These are phyloP conservation scores for Cinchona pubescens DNA, from an alignment of 257 asterid genomes.

Conservation along the genomic window DNA sequence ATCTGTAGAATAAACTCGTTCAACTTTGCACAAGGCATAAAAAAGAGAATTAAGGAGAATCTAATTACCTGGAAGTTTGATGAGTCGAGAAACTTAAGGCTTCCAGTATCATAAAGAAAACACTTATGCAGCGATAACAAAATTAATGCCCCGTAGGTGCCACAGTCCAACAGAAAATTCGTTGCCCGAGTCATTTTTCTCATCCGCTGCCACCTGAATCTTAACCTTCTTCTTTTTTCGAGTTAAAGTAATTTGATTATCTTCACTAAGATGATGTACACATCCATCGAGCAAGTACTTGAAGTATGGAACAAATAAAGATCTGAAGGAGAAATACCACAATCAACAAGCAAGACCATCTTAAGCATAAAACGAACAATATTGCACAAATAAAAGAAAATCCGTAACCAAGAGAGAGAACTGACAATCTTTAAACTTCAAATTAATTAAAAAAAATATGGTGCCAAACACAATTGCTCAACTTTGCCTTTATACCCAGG, in stretches of 20 bases:
- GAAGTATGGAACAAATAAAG: constrained; percentile 83
- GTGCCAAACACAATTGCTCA: neutral
- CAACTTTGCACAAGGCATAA: neutral
- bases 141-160: constrained; percentile 72
- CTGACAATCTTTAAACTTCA: neutral
- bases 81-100: constrained; percentile 59
- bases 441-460: neutral
- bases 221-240: constrained; percentile 73
- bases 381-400: neutral
- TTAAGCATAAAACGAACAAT: neutral
- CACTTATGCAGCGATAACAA: constrained; percentile 68
- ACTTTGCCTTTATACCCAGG: neutral
- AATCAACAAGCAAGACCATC: neutral
- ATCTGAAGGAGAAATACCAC: constrained; percentile 40
- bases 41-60: neutral
- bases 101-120: constrained; percentile 79
- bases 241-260: constrained; percentile 22
- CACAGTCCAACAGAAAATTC: constrained; percentile 49
- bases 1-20: neutral
- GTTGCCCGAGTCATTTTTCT: constrained; percentile 35
- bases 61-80: constrained; percentile 70
- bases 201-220: constrained; percentile 32
- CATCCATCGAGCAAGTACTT: constrained; percentile 78
- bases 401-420: neutral
- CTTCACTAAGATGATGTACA: constrained; percentile 57